Evolutionary conservation across 306 rosid species (phyloP), one percentile per base, ranked within the genome.

Genomic region (Prunus davidiana): DNA sequence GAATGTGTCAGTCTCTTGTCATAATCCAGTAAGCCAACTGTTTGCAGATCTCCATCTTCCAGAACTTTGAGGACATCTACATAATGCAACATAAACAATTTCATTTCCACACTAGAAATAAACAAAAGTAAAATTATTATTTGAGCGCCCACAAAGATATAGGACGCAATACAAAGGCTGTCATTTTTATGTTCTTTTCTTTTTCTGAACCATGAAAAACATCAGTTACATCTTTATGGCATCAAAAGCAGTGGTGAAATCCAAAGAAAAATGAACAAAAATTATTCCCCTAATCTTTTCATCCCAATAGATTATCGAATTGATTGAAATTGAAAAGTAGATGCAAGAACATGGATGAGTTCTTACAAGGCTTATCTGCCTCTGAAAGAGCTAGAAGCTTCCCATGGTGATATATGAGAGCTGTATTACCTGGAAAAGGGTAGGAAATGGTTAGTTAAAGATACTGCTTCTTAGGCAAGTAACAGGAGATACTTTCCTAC

Each of bases 41-140:
- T 95, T 71, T 92, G 98, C 79, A 95, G 80, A 86, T 95, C 97
- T 72, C 98, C 98, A 81, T 95, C 98, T 87, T 95, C 98, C 80
- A 95, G 76, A 69, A 95, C 96, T 87, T 92, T 90, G 74, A 95
- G 79, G 79, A 86, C 95, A 88, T 95, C 98, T 95, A 76, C 82
- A 69, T 72, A 79, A 73, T 73, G 65, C n/a, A 62, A 83, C 47
- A 12, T 32, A n/a, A 54, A 80, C 70, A 18, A 66, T 70, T 61
- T 80, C 81, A 84, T 68, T 62, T 67, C 64, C 63, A 67, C 50
- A 63, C 68, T 5, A 57, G 55, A 80, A 82, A 34, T 45, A 57
- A 76, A 78, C 54, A 76, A 82, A 45, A 60, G 65, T 57, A 77
- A 24, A 24, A 74, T 32, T 58, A 45, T 46, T 38, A 47, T 30